Conservation (phyloP, 2,329 filamentous ascomycete genomes). For the Immersiporthe knoxdaviesiana region DNA sequence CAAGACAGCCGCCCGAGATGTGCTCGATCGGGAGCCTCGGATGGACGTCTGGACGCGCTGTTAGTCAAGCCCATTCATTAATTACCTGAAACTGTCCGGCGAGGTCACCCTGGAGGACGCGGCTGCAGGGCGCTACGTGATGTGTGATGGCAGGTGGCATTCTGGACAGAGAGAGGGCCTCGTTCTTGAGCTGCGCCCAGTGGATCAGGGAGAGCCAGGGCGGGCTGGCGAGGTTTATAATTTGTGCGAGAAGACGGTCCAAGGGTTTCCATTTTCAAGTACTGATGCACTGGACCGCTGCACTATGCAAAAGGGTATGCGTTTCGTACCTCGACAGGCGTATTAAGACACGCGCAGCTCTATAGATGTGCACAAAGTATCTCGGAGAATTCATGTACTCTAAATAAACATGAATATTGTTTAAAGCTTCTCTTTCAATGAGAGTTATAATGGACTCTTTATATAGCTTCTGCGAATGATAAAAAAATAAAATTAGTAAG, state of each 20-base stretch:
- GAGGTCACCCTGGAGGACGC: constrained; percentile 31
- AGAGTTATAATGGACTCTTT: no score
- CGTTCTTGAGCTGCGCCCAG: constrained; percentile 27
- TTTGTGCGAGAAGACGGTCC: not conserved
- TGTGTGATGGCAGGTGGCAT: constrained; percentile 35
- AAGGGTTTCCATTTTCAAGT: not conserved
- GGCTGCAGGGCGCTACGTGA: constrained; percentile 32
- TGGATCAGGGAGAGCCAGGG: constrained; percentile 31
- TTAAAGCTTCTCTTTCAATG: no score
- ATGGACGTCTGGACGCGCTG: constrained; percentile 31
- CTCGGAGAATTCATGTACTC: no score
- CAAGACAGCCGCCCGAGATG: constrained; percentile 27
- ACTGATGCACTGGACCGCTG: no score
- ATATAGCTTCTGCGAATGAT: no score
- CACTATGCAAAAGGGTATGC: no score
- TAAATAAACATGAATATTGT: no score
- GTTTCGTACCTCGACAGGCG: no score
- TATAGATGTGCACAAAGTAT: no score
- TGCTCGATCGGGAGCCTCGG: constrained; percentile 27
- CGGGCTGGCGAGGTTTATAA: constrained; percentile 29
- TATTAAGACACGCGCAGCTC: no score
- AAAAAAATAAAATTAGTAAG: no score
- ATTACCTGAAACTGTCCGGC: constrained; percentile 22
- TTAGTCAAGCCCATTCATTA: not conserved
- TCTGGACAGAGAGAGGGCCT: constrained; percentile 33